Evolutionary conservation across 495 filamentous ascomycete genomes (phyloP).

Genomic region (Hypoxylon lenormandii): DNA sequence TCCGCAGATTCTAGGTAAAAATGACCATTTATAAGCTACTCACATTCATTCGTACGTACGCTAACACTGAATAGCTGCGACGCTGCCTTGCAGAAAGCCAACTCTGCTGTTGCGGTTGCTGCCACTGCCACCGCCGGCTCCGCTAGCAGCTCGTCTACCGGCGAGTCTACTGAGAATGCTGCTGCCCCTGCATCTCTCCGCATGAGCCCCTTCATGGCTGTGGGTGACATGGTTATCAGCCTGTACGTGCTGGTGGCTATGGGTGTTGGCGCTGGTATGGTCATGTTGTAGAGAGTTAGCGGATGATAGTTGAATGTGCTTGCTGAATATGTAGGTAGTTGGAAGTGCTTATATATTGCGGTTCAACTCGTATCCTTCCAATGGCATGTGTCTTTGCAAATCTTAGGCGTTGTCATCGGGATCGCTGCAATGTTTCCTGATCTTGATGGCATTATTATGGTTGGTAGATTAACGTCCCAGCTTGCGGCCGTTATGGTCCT

Average conservation of each 20-base stretch:
- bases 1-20: slow-evolving; percentile 44
- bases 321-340: slow-evolving; percentile 20
- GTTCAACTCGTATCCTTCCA: slow-evolving; percentile 3
- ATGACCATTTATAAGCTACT: background rate
- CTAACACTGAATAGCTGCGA: slow-evolving; percentile 36
- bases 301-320: background rate
- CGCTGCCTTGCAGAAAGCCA: slow-evolving; percentile 57
- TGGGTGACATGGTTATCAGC: slow-evolving; percentile 74
- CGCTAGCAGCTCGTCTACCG: slow-evolving; percentile 48
- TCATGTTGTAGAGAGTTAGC: slow-evolving; percentile 70
- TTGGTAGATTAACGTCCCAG: too few species aligned
- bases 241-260: slow-evolving; percentile 75
- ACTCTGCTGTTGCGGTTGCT: slow-evolving; percentile 58
- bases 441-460: too few species aligned
- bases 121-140: slow-evolving; percentile 61
- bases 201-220: slow-evolving; percentile 66
- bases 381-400: too few species aligned
- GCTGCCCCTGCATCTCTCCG: slow-evolving; percentile 54
- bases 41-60: too few species aligned
- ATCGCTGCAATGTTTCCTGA: too few species aligned
- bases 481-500: too few species aligned
- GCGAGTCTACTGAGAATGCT: slow-evolving; percentile 44
- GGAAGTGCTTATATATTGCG: slow-evolving; percentile 4
- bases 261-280: slow-evolving; percentile 77
- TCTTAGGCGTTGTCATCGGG: too few species aligned